phyloP scores from a whole-genome alignment of 2,329 filamentous ascomycete genomes.

The Colletotrichum tropicale region DNA sequence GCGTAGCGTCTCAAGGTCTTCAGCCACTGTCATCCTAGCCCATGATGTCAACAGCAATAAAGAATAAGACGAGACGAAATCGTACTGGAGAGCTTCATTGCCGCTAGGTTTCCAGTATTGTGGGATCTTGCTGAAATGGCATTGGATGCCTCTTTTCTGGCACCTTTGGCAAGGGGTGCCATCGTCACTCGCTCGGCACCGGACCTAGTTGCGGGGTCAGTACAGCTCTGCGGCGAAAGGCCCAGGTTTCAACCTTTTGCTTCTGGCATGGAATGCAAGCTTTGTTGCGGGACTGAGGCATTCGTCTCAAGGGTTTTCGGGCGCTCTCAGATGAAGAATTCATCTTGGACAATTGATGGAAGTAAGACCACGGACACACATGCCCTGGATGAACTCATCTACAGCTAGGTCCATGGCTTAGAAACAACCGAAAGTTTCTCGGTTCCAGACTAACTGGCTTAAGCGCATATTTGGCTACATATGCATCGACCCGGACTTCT shows the following conservation, averaged over 20 bases:
- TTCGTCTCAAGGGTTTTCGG: neutral
- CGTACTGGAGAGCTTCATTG: neutral
- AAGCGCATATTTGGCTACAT: neutral
- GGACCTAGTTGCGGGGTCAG: neutral
- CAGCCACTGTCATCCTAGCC: neutral
- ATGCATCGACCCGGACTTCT: neutral
- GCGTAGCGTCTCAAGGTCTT: neutral
- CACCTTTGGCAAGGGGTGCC: neutral
- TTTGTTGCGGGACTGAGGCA: neutral
- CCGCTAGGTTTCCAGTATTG: neutral
- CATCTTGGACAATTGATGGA: neutral
- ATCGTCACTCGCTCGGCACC: neutral
- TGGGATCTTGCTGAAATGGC: neutral
- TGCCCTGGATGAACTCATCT: neutral
- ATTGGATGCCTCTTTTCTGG: neutral
- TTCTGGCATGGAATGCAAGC: neutral
- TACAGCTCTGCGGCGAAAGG: neutral
- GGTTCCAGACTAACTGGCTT: neutral
- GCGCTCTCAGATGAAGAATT: neutral
- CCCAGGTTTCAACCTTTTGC: neutral
- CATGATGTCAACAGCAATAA: neutral
- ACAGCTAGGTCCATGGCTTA: neutral
- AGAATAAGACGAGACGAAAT: rapidly evolving
- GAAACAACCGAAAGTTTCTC: neutral
- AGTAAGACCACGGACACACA: neutral